Evolutionary conservation across 2,329 filamentous ascomycete species (phyloP), one percentile per base, ranked within the genome.

Genomic region (Macrophomina pseudophaseolina): DNA sequence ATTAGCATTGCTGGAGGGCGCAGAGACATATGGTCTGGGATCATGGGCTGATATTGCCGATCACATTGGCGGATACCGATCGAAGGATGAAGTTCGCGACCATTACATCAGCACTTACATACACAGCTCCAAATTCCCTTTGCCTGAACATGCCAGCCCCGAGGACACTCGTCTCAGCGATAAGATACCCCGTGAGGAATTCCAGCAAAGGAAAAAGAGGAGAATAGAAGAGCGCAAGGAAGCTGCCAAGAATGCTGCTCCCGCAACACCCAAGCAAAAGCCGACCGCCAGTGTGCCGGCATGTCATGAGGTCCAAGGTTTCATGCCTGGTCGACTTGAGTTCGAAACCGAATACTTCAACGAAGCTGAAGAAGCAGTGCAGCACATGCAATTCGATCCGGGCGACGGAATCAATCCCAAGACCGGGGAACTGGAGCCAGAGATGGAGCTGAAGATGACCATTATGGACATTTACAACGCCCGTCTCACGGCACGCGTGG

Each of bases 381-480:
- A 99, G 77, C 90, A 97, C 70, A 98, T 99, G 94, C 91, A 96
- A 70, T 99, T 99, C 74, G 94, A 98, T 66, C 94, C 95, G 0
- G 95, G 95, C 32, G 94, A 97, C 79, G 95, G 95, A 66, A 85
- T 97, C 71, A 97, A 97, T 74, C 89, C 91, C 0, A 82, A 85
- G 2, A 97, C 93, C 0, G 91, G 92, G 68, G 90, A 96, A 74
- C 84, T 96, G 67, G 95, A 99, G 73, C 93, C 95, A 0, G 95
- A 99, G 78, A 97, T 97, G 86, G 94, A 97, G 70, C 86, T 99
- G 53, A 99, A 99, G 84, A 88, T 98, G 81, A 97, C 93, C 0
- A 93, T 99, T 23, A 97, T 99, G 89, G 93, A 97, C 71, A 97
- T 99, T 60, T 99, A 99, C 83, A 99, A 99, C 75, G 90, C 91